Evolutionary conservation across 805 yeast genomes (phyloP), one percentile per base, ranked within the genome.

Genomic region (Ogataea thermomethanolica): DNA sequence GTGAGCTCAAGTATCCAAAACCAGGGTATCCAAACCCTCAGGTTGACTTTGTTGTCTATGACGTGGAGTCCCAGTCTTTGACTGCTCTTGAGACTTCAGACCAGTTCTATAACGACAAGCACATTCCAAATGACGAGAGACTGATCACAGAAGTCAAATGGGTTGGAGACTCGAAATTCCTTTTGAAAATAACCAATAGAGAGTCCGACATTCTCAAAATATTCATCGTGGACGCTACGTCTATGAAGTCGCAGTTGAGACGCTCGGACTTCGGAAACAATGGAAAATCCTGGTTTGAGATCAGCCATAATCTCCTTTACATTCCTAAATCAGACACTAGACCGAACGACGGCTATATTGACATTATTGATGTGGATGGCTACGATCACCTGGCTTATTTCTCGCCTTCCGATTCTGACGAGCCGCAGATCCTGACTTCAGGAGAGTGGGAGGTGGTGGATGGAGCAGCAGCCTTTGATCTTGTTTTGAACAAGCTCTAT

Each of bases 391-490:
- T 93, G 47, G 98, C 89, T 0, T 90, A 84, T 61, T 93, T 79
- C 58, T 68, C 85, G 2, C 93, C 95, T 5, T 78, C 88, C 2
- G 68, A 72, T 20, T 59, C 81, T 5, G 46, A 77, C 0, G 61
- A 63, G 11, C 87, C 87, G 3, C 53, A 53, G 2, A 58, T 83
- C 15, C 71, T 95, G 33, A 85, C 93, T 1, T 43, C 62, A 3
- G 99, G 99, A 6, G 64, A 73, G 1, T 93, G 96, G 95, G 99
- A 93, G 61, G 95, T 93, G n/a, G 84, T 76, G 21, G 74, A 70
- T 45, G 90, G 87, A 1, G 79, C 84, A 2, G 66, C 81, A 2
- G 73, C 81, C 0, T 78, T 77, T 62, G 88, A 84, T 54, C 65
- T 62, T 37, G 64, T 67, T 5, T 65, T 62, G 23, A 74, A 71